A percentile compares a stretch with the other conserved stretches of the same genome.
These are phyloP conservation scores for Hemisphaericaspora xylofermentans DNA, from an alignment of 1,139 yeast genomes.

Conservation along the genomic window DNA sequence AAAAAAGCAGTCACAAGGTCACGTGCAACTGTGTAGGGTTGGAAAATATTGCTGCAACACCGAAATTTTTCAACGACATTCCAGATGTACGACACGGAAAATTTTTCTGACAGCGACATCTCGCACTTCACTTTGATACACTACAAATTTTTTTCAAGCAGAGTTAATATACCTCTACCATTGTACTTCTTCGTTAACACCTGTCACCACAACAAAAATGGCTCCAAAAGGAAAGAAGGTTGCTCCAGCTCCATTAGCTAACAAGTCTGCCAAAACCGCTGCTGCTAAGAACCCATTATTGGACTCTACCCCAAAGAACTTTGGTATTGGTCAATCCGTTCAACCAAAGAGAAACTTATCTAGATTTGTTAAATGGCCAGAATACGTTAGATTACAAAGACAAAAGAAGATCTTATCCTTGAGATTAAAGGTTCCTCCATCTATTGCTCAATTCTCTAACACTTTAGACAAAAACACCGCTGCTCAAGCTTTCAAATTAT, in stretches of 20 bases:
- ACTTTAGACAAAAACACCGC: constrained; percentile 98
- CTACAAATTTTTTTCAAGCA: constrained; percentile 1
- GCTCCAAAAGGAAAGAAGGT: constrained; percentile 71
- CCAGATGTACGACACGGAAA: constrained; percentile 4
- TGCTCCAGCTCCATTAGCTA: constrained; percentile 63
- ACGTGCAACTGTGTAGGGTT: neutral
- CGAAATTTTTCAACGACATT: constrained; percentile 1
- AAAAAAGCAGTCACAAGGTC: constrained; percentile 6
- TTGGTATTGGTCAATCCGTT: constrained; percentile 92
- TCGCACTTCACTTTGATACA: neutral
- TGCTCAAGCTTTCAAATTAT: constrained; percentile 89
- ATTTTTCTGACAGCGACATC: constrained; percentile 2
- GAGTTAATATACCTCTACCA: neutral
- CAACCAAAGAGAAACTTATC: constrained; percentile 96
- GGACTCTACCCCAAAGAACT: constrained; percentile 87
- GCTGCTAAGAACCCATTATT: constrained; percentile 40
- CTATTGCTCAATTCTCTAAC: constrained; percentile 91
- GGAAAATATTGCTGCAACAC: neutral
- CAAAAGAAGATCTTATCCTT: constrained; percentile 91
- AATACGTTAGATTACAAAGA: constrained; percentile 82
- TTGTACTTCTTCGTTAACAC: constrained; percentile 4
- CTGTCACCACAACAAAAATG: constrained; percentile 24
- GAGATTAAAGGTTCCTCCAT: constrained; percentile 98
- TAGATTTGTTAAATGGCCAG: constrained; percentile 98
- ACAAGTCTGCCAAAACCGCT: constrained; percentile 32